These are phyloP conservation scores for Zizania latifolia DNA, from an alignment of 176 grass and related monocot genomes.

Conservation along the genomic window DNA sequence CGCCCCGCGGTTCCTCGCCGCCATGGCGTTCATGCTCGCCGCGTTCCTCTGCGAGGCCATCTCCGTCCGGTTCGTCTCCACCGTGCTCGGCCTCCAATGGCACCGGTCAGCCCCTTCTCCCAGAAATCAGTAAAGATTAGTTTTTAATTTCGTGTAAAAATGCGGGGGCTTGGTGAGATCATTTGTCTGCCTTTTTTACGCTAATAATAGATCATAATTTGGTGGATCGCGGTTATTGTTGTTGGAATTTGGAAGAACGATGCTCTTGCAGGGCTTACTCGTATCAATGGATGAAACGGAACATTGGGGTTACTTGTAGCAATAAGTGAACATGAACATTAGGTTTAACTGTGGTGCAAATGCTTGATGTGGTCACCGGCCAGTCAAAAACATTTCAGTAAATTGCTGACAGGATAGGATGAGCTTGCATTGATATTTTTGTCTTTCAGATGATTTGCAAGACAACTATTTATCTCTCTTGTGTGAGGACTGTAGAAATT, in stretches of 20 bases:
- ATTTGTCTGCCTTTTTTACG: not conserved
- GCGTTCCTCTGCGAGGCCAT: constrained; percentile 69
- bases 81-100: constrained; percentile 78
- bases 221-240: not conserved
- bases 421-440: not conserved
- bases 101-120: constrained; percentile 46
- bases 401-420: not conserved
- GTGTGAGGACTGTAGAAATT: not conserved
- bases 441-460: not conserved
- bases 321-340: no score
- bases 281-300: not conserved
- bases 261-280: not conserved
- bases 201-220: not conserved
- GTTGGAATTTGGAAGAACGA: not conserved
- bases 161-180: not conserved
- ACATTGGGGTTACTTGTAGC: not conserved
- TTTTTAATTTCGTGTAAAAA: not conserved
- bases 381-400: not conserved
- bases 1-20: constrained; percentile 60
- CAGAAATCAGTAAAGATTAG: not conserved
- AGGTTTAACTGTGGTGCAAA: not conserved
- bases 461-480: not conserved
- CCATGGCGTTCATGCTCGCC: constrained; percentile 62
- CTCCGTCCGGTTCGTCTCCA: constrained; percentile 74
- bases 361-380: not conserved